Evolutionary conservation across 495 filamentous ascomycete species (phyloP).

Genomic region (Endocarpon pusillum): DNA sequence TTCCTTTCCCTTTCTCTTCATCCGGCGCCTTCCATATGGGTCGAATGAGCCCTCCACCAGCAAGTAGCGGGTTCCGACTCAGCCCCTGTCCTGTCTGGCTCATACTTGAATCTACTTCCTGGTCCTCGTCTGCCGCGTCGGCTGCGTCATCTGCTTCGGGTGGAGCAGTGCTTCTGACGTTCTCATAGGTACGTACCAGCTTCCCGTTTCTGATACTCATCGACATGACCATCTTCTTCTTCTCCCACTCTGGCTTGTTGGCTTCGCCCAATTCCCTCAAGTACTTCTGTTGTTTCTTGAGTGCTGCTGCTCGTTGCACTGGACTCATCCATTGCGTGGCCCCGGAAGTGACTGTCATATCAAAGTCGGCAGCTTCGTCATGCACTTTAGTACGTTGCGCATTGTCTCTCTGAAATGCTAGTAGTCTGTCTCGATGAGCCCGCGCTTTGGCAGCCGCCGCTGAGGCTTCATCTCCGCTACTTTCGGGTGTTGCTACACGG

Average conservation of each 20-base stretch:
- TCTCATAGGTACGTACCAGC: constrained; percentile 54
- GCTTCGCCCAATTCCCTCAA: constrained; percentile 81
- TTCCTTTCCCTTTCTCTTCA: constrained; percentile 23
- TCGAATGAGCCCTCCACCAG: constrained; percentile 50
- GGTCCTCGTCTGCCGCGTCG: constrained; percentile 11
- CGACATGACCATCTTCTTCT: constrained; percentile 69
- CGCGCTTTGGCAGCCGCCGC: constrained; percentile 38
- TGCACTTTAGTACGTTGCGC: constrained; percentile 73
- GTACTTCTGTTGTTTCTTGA: constrained; percentile 83
- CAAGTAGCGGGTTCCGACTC: constrained; percentile 66
- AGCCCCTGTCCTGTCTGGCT: constrained; percentile 42
- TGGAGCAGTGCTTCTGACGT: constrained; percentile 29
- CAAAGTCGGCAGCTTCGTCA: constrained; percentile 90
- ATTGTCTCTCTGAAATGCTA: constrained; percentile 77
- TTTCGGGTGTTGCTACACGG: constrained; percentile 26
- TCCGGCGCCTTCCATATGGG: constrained; percentile 53
- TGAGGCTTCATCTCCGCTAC: constrained; percentile 15
- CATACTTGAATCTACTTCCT: constrained; percentile 9
- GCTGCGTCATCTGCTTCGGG: constrained; percentile 17
- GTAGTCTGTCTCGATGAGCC: constrained; percentile 66
- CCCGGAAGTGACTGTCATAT: constrained; percentile 37
- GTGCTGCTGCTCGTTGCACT: constrained; percentile 65
- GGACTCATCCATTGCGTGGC: constrained; percentile 77
- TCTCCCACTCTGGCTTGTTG: constrained; percentile 82
- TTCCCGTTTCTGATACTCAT: constrained; percentile 68